Percentiles rank a stretch among this genome's conserved stretches.
Conservation (phyloP, 352 stramenopile genomes). For the Phytopythium helicoides region DNA sequence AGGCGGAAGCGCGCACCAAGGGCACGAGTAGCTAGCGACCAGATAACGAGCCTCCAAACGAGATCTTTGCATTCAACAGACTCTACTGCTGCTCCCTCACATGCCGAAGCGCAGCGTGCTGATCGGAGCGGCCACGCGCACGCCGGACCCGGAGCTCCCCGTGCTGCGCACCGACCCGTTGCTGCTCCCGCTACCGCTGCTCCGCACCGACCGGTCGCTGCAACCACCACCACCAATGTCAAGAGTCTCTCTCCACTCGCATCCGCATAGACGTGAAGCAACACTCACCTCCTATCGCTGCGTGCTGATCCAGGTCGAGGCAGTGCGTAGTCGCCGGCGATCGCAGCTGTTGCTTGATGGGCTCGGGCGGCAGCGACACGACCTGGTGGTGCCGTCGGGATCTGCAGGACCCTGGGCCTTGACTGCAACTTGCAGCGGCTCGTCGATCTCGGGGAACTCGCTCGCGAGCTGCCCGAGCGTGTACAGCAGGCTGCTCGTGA, state of each 20-base stretch:
- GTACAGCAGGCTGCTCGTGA: constrained; percentile 86
- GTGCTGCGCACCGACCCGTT: constrained; percentile 27
- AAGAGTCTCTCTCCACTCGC: neutral
- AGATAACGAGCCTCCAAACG: constrained; percentile 7
- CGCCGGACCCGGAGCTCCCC: constrained; percentile 38
- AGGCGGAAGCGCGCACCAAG: constrained; percentile 6
- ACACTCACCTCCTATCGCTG: constrained; percentile 67
- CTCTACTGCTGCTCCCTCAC: constrained; percentile 16
- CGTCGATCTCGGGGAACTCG: constrained; percentile 93
- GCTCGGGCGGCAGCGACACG: constrained; percentile 51
- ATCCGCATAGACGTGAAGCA: neutral
- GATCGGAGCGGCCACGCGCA: constrained; percentile 57
- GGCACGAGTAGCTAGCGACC: neutral
- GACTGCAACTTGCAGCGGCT: constrained; percentile 70
- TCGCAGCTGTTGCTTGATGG: constrained; percentile 14
- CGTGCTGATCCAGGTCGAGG: constrained; percentile 58
- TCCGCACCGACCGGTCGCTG: constrained; percentile 55
- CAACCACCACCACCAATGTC: constrained; percentile 6
- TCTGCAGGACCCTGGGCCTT: constrained; percentile 72
- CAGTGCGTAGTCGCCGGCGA: constrained; percentile 19
- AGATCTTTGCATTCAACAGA: constrained; percentile 7
- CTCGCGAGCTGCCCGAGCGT: constrained; percentile 91
- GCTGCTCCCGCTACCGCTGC: constrained; percentile 26
- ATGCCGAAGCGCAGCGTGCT: constrained; percentile 65
- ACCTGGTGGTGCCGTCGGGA: constrained; percentile 70